A percentile compares a stretch with the other conserved stretches of the same genome.
phyloP scores from a whole-genome alignment of 257 asterid species.

The Plantago elongata region DNA sequence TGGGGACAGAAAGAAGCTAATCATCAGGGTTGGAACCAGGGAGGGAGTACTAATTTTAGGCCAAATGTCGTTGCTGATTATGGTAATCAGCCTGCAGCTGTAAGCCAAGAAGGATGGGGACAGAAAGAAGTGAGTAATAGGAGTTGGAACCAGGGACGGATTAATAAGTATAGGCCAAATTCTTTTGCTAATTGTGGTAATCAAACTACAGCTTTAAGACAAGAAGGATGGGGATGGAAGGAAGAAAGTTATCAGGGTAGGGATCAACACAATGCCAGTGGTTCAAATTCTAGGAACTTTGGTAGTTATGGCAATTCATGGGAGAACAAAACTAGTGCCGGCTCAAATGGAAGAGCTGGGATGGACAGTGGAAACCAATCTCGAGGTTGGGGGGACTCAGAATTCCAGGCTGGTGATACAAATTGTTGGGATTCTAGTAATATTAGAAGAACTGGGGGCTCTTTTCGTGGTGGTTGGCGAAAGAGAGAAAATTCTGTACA shows the following conservation, averaged over 20 bases:
- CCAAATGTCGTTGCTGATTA: slow-evolving; percentile 19
- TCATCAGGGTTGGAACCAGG: slow-evolving; percentile 27
- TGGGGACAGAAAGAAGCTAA: slow-evolving; percentile 30
- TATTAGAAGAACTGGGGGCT: slow-evolving; percentile 30
- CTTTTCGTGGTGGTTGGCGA: slow-evolving; percentile 42
- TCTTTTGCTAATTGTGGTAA: slow-evolving; percentile 19
- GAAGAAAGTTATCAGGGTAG: slow-evolving; percentile 7
- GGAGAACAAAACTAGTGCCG: slow-evolving; percentile 23
- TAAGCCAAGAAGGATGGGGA: slow-evolving; percentile 40
- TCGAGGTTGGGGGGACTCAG: slow-evolving; percentile 23
- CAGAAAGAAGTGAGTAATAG: slow-evolving; percentile 25
- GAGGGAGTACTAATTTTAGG: slow-evolving; percentile 17
- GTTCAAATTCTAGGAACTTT: slow-evolving; percentile 24
- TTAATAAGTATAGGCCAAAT: slow-evolving; percentile 6
- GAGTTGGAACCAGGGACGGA: slow-evolving; percentile 17
- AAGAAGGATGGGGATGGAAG: slow-evolving; percentile 36
- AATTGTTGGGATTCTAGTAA: slow-evolving; percentile 33
- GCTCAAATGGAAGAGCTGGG: slow-evolving; percentile 33
- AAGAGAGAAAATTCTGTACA: slow-evolving; percentile 72
- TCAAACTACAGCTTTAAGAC: slow-evolving; percentile 25
- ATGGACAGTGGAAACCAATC: slow-evolving; percentile 26
- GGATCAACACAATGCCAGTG: slow-evolving; percentile 15
- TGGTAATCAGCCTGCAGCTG: slow-evolving; percentile 19
- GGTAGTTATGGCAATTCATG: slow-evolving; percentile 24
- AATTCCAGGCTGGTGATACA: slow-evolving; percentile 22